Conservation (phyloP, 176 grass and related monocot genomes). For the Areca catechu region DNA sequence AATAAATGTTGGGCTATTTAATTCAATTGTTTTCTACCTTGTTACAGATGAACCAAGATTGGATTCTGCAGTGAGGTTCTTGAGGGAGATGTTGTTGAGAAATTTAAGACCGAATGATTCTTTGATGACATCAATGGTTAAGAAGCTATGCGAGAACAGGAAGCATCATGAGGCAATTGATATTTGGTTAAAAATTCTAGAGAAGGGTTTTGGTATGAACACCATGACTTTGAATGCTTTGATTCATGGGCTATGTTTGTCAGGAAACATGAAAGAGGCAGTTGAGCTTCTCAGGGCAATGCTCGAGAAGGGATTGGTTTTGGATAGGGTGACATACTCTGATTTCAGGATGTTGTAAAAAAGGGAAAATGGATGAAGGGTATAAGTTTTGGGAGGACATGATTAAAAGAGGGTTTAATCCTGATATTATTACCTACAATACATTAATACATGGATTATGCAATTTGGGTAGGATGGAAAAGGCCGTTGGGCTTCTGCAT, state of each 20-base stretch:
- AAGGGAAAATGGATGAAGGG: slow-evolving; percentile 51
- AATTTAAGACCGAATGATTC: slow-evolving; percentile 67
- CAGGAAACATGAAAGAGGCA: slow-evolving; percentile 42
- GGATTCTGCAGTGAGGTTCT: slow-evolving; percentile 40
- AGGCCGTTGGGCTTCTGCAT: slow-evolving; percentile 43
- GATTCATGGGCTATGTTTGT: slow-evolving; percentile 70
- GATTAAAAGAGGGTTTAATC: slow-evolving; percentile 63
- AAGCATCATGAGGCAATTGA: slow-evolving; percentile 48
- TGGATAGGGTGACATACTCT: slow-evolving; percentile 73
- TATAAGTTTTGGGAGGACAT: slow-evolving; percentile 63
- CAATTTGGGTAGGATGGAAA: slow-evolving; percentile 64
- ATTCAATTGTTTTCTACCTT: slow-evolving; percentile 55
- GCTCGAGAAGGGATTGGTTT: slow-evolving; percentile 35
- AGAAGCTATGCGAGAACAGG: slow-evolving; percentile 49
- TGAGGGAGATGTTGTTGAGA: slow-evolving; percentile 54
- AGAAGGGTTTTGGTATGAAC: slow-evolving; percentile 59
- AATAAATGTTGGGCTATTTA: slow-evolving; percentile 54
- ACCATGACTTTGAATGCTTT: slow-evolving; percentile 70
- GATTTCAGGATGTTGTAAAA: slow-evolving; percentile 67
- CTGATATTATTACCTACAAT: slow-evolving; percentile 72
- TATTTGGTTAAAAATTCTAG: slow-evolving; percentile 45
- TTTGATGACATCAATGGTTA: slow-evolving; percentile 59
- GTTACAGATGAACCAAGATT: slow-evolving; percentile 35
- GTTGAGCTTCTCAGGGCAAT: slow-evolving; percentile 51
- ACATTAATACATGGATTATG: slow-evolving; percentile 49